These are phyloP conservation scores for Pseudozyma hubeiensis DNA, from an alignment of 1,284 basidiomycete species.

Conservation along the genomic window DNA sequence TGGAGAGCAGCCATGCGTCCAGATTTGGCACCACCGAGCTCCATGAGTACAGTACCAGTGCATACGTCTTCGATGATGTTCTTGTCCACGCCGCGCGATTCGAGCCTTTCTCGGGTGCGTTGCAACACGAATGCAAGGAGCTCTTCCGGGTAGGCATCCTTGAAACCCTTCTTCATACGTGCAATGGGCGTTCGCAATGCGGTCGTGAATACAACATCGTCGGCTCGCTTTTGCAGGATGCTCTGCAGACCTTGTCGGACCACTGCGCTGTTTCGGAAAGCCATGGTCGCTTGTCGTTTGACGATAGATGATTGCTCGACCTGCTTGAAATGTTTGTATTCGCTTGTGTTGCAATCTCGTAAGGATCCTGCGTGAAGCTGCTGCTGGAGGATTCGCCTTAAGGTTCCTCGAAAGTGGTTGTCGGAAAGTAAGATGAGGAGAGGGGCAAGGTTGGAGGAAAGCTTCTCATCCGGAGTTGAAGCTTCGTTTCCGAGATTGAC, in stretches of 20 bases:
- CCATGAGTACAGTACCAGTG: conserved; percentile 69
- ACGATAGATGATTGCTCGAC: background rate
- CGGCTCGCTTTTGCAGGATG: conserved; percentile 58
- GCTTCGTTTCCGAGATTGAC: background rate
- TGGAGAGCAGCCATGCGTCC: conserved; percentile 69
- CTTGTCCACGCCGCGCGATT: conserved; percentile 66
- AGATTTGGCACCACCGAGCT: conserved; percentile 69
- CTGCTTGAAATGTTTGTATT: background rate
- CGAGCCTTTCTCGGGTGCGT: conserved; percentile 63
- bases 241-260: conserved; percentile 49
- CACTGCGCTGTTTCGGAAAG: conserved; percentile 42
- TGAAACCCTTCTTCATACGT: conserved; percentile 66
- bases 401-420: background rate
- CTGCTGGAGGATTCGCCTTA: background rate
- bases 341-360: too few relatives aligned
- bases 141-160: conserved; percentile 68
- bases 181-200: conserved; percentile 69
- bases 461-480: background rate
- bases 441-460: background rate
- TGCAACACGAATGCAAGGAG: conserved; percentile 67
- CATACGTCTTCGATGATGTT: conserved; percentile 67
- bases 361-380: too few relatives aligned
- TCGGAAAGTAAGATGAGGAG: background rate
- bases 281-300: conserved; percentile 32
- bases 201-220: conserved; percentile 67